Base-by-base conservation (phyloP, 768 basidiomycete species). In the Galerina sulciceps region DNA sequence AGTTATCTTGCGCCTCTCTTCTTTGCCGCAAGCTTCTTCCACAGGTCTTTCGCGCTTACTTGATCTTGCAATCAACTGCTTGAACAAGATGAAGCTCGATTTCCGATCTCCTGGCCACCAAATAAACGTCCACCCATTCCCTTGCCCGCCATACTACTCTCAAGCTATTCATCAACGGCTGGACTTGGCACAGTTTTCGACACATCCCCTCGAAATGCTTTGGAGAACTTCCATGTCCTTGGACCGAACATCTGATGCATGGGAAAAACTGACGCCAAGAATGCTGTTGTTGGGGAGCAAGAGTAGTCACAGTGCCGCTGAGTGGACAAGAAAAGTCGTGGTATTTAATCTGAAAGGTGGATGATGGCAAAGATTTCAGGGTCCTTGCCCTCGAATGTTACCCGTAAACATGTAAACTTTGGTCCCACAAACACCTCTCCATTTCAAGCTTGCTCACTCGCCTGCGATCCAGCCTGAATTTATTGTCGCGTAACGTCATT, bases 221-320 rank as follows among this genome's bases (percentile, higher is more conserved):
- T 88, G 87, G 87, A 74, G 76, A 45, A 76, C 75, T 0, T 67
- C 78, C 17, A 86, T 87, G 85, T 60, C 65, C 1, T 54, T 74
- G 6, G 59, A 70, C 1, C 57, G 63, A n/a, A 74, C 66, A 20
- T 44, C 40, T 34, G 46, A 40, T 11, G 69, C 73, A 13, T 89
- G 88, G 88, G 79, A 79, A 56, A 69, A 69, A 15, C 66, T 91
- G 57, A 87, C 83, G 2, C 71, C 72, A 36, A 75, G 87, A 57
- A 48, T 90, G 60, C 66, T 91, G 37, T 53, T 86, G 6, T 89
- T 86, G 86, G 77, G 84, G 11, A 15, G 0, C 26, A 41, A 31
- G 20, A 13, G 31, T 9, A 23, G 23, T 10, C n/a, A 46, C 34
- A 35, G 36, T 13, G 43, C 53, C 34, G 50, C 50, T n/a, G 50